Percentiles rank a stretch among this genome's conserved stretches.
phyloP scores from a whole-genome alignment of 73 alveolate species.

The Paraurostyla sp. region DNA sequence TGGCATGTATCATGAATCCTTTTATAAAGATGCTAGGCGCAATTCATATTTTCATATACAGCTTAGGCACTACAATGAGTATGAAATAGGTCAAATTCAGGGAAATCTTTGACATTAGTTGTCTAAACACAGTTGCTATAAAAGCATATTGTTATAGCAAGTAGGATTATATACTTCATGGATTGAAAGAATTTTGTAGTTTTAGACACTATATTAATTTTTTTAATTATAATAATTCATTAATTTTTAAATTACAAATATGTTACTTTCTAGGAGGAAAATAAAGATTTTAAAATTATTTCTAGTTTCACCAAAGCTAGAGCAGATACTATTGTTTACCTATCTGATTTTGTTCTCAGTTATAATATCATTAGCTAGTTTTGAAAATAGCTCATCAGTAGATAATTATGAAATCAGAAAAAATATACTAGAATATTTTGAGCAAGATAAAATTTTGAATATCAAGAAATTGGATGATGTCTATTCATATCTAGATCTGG shows the following conservation, averaged over 20 bases:
- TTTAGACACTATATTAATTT: no score
- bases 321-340: not conserved
- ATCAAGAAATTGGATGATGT: not conserved
- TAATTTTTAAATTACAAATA: not conserved
- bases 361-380: not conserved
- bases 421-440: not conserved
- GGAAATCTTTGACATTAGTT: no score
- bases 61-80: no score
- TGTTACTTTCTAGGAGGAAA: slow-evolving; percentile 16
- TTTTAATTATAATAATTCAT: not conserved
- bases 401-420: slow-evolving; percentile 13
- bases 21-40: no score
- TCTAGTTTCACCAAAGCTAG: not conserved
- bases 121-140: no score
- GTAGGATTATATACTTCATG: no score
- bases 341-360: not conserved
- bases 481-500: not conserved
- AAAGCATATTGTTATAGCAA: no score
- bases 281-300: not conserved
- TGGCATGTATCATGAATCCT: no score
- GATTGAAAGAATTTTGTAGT: no score
- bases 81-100: no score
- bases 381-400: not conserved
- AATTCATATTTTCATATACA: no score
- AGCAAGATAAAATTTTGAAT: not conserved